Evolutionary conservation across 2,329 filamentous ascomycete species (phyloP).

Genomic region (Colletotrichum viniferum): DNA sequence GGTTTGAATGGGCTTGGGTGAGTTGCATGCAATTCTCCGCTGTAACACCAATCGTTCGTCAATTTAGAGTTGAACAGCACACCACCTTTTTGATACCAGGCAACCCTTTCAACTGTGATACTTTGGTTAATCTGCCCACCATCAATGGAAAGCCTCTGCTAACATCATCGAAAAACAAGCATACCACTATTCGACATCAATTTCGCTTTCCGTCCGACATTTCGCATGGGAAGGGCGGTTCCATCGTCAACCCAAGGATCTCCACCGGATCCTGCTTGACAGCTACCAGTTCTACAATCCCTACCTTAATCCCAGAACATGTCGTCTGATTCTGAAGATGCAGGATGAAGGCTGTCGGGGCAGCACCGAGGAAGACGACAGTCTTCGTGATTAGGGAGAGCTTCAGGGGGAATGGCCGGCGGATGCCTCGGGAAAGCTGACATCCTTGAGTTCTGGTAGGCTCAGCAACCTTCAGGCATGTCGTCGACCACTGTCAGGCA

Average conservation of each 20-base stretch:
- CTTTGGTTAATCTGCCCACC: neutral
- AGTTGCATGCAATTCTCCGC: neutral
- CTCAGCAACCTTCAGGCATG: neutral
- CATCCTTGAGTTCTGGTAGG: neutral
- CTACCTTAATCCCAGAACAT: neutral
- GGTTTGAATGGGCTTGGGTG: neutral
- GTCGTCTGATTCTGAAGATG: neutral
- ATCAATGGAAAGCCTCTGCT: neutral
- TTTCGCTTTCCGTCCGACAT: neutral
- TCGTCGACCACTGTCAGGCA: neutral
- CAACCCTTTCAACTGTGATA: neutral
- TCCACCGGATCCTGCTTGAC: neutral
- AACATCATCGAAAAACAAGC: neutral
- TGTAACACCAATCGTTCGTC: neutral
- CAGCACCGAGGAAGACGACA: neutral
- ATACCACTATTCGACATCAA: neutral
- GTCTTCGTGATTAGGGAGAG: neutral
- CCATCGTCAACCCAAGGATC: neutral
- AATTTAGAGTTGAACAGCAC: conserved; percentile 3
- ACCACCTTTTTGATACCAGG: neutral
- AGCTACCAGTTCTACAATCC: neutral
- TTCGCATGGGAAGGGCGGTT: neutral
- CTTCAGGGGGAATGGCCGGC: neutral
- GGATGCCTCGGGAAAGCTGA: neutral
- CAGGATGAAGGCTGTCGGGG: neutral